phyloP scores from a whole-genome alignment of 805 yeast species.

The Wickerhamiella kurtzmanii region DNA sequence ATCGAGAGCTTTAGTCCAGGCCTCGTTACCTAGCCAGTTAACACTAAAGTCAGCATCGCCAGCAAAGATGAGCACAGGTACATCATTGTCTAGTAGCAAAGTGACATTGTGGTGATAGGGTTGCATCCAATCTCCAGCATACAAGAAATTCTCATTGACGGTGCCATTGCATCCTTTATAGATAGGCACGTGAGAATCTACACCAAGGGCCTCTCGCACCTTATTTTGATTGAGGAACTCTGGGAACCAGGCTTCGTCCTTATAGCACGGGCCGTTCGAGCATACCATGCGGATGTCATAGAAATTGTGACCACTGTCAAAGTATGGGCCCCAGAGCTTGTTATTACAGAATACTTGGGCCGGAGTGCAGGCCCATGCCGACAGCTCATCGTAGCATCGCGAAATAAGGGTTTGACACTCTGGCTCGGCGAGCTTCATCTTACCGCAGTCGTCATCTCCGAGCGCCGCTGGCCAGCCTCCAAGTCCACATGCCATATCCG shows the following conservation, averaged over 20 bases:
- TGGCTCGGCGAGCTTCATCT: constrained; percentile 47
- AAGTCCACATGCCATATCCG: constrained; percentile 86
- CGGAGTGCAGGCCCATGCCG: constrained; percentile 79
- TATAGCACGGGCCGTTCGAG: constrained; percentile 47
- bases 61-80: constrained; percentile 80
- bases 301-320: constrained; percentile 75
- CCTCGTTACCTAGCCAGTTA: constrained; percentile 87
- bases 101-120: constrained; percentile 65
- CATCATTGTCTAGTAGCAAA: constrained; percentile 51
- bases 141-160: constrained; percentile 64
- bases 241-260: constrained; percentile 58
- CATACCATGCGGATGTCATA: constrained; percentile 81
- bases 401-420: constrained; percentile 39
- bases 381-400: constrained; percentile 56
- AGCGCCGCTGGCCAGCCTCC: constrained; percentile 69
- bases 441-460: constrained; percentile 51
- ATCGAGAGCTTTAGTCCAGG: constrained; percentile 61
- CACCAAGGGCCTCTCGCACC: constrained; percentile 69
- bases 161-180: constrained; percentile 53
- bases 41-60: constrained; percentile 94
- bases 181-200: constrained; percentile 63
- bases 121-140: constrained; percentile 88
- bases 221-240: constrained; percentile 60
- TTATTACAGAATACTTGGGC: constrained; percentile 68
- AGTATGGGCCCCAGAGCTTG: constrained; percentile 60